Base-by-base conservation (phyloP, 164 flowering plant species). In the Akebia trifoliata region DNA sequence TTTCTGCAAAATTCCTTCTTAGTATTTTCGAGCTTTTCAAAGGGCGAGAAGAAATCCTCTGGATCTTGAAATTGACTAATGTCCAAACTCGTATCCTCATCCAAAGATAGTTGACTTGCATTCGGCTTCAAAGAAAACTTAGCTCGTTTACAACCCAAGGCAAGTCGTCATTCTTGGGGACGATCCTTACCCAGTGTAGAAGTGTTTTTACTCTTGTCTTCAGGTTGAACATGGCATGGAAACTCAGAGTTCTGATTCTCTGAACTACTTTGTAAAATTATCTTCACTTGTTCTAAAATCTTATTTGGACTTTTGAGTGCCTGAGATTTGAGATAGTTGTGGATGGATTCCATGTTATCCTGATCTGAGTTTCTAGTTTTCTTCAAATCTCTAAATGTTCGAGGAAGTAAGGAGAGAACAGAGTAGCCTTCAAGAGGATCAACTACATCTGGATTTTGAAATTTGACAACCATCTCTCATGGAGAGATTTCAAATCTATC, bases 21-120 rank as follows among this genome's bases (percentile, higher is more conserved):
- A 46, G 89, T 86, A 69, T 95, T 73, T 57, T 85, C 84, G 50
- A 57, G 65, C 66, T 50, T 78, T 64, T 79, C 91, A 72, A 39
- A 66, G 31, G 93, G 94, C 39, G 56, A 49, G 63, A 84, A 87
- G 52, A 71, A 82, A 17, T 81, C 85, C 39, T 66, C 85, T 17
- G 97, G 95, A 52, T 90, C 93, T 56, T 72, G 49, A 46, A 81
- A 58, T 36, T 76, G 62, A 49, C 64, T 76, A 39, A 77, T 40
- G 60, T 77, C 72, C 52, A 78, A 64, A 49, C 28, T 73, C 58
- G 76, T 60, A 44, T 70, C 72, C 67, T 72, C 65, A 53, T 18
- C 65, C 50, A 56, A 68, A 42, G 59, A 37, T 38, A 79, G 72
- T 37, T 73, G 79, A 63, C 83, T 79, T 26, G 66, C 29, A 49